phyloP scores from a whole-genome alignment of 2,329 filamentous ascomycete species.

The Coniochaeta sp. region DNA sequence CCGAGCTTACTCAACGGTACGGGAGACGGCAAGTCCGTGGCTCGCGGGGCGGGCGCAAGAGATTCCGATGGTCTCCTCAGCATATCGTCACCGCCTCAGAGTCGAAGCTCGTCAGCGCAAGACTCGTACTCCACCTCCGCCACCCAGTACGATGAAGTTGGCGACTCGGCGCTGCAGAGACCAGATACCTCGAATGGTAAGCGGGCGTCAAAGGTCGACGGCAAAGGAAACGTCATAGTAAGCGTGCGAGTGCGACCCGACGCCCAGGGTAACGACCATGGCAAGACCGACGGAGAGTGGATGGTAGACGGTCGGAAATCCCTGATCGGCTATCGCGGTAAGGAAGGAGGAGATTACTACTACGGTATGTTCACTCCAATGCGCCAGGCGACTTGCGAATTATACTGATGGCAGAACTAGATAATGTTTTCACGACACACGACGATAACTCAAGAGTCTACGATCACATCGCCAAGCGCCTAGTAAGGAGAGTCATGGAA shows the following conservation, averaged over 20 bases:
- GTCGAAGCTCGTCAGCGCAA: conserved; percentile 84
- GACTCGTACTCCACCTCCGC: conserved; percentile 88
- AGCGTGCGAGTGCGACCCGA: conserved; percentile 92
- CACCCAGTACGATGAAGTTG: conserved; percentile 77
- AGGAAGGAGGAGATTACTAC: conserved; percentile 85
- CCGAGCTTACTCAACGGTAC: conserved; percentile 75
- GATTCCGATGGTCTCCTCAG: conserved; percentile 71
- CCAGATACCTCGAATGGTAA: conserved; percentile 29
- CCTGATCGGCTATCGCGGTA: conserved; percentile 75
- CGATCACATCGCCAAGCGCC: conserved; percentile 84
- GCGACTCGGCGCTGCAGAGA: conserved; percentile 41
- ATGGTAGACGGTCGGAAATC: conserved; percentile 79
- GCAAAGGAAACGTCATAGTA: conserved; percentile 91
- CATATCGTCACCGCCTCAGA: conserved; percentile 76
- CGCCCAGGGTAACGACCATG: conserved; percentile 51
- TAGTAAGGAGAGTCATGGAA: conserved; percentile 97
- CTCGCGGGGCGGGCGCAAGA: conserved; percentile 50
- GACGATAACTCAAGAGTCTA: conserved; percentile 95
- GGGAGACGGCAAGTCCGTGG: conserved; percentile 68
- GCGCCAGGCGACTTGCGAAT: not conserved
- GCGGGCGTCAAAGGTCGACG: conserved; percentile 53
- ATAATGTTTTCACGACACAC: conserved; percentile 92
- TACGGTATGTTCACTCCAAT: conserved; percentile 58
- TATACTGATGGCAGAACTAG: conserved; percentile 34
- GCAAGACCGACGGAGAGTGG: conserved; percentile 73